A percentile compares a stretch with the other conserved stretches of the same genome.
phyloP scores from a whole-genome alignment of 306 rosid genomes.

The Inga oerstediana region DNA sequence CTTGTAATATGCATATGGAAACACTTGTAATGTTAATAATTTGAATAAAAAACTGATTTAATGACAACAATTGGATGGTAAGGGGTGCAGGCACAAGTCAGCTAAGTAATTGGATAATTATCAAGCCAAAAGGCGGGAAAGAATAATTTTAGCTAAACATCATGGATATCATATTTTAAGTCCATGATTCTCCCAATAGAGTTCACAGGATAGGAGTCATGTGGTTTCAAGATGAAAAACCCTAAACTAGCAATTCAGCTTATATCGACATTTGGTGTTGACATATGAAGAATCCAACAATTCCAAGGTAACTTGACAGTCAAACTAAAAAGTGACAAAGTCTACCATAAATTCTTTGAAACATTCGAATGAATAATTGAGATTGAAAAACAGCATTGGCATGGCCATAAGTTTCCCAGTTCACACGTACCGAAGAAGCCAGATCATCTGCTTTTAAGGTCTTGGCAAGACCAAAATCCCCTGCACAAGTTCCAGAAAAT shows the following conservation, averaged over 20 bases:
- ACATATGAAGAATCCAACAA: neutral
- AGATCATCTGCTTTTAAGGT: constrained; percentile 95
- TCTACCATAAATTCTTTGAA: constrained; percentile 12
- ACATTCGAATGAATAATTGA: neutral
- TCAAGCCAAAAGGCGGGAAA: neutral
- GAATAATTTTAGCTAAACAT: constrained; percentile 3
- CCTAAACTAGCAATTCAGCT: constrained; percentile 3
- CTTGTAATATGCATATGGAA: constrained; percentile 8
- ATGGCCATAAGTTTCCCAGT: constrained; percentile 24
- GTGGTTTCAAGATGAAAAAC: constrained; percentile 9
- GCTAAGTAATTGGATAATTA: neutral
- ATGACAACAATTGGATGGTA: neutral
- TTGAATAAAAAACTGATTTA: neutral
- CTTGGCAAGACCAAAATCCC: constrained; percentile 98
- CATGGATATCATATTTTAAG: neutral
- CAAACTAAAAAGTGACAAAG: neutral
- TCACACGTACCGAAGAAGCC: constrained; percentile 91
- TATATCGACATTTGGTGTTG: constrained; percentile 18
- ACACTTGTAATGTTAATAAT: neutral
- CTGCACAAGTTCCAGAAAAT: constrained; percentile 45
- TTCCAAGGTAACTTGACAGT: constrained; percentile 3
- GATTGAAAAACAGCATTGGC: constrained; percentile 13
- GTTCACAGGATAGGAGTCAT: neutral
- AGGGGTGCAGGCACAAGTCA: constrained; percentile 5
- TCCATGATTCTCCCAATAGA: constrained; percentile 11